These are phyloP conservation scores for Sanghuangporus weigelae DNA, from an alignment of 1,284 basidiomycete genomes.

Conservation along the genomic window DNA sequence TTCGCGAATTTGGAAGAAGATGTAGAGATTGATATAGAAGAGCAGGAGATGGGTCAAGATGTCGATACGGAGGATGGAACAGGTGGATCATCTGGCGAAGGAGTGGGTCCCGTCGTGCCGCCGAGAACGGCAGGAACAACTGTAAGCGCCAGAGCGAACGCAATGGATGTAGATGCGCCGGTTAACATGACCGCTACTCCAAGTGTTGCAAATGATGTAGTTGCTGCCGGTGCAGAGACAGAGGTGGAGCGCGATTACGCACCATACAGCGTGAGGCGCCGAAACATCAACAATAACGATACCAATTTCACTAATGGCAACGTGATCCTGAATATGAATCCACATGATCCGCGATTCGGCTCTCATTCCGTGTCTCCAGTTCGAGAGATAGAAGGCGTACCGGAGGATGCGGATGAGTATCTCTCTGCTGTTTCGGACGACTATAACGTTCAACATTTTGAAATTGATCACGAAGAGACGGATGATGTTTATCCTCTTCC, in stretches of 20 bases:
- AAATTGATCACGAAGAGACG: not conserved
- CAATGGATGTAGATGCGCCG: slow-evolving; percentile 9
- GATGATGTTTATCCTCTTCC: slow-evolving; percentile 3
- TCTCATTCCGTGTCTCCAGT: not conserved
- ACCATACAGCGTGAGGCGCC: not conserved
- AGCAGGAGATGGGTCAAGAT: not conserved
- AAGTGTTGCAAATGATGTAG: slow-evolving; percentile 21
- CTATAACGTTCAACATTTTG: not conserved
- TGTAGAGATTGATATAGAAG: slow-evolving; percentile 55
- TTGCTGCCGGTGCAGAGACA: slow-evolving; percentile 35
- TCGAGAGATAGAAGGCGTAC: slow-evolving; percentile 9
- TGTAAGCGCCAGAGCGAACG: not conserved
- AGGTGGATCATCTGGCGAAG: slow-evolving; percentile 28
- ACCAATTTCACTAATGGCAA: slow-evolving; percentile 17
- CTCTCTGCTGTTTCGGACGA: slow-evolving; percentile 2
- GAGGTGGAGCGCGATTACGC: slow-evolving; percentile 46
- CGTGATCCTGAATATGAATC: slow-evolving; percentile 17
- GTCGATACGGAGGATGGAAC: slow-evolving; percentile 18
- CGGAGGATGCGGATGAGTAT: slow-evolving; percentile 14
- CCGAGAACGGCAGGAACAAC: not conserved
- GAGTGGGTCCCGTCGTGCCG: not conserved
- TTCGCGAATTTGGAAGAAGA: slow-evolving; percentile 96
- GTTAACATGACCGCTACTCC: slow-evolving; percentile 5
- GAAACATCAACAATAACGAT: slow-evolving; percentile 19
- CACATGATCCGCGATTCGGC: no score